Base-by-base conservation (phyloP, 2,329 filamentous ascomycete species). In the Trichoderma citrinoviride region DNA sequence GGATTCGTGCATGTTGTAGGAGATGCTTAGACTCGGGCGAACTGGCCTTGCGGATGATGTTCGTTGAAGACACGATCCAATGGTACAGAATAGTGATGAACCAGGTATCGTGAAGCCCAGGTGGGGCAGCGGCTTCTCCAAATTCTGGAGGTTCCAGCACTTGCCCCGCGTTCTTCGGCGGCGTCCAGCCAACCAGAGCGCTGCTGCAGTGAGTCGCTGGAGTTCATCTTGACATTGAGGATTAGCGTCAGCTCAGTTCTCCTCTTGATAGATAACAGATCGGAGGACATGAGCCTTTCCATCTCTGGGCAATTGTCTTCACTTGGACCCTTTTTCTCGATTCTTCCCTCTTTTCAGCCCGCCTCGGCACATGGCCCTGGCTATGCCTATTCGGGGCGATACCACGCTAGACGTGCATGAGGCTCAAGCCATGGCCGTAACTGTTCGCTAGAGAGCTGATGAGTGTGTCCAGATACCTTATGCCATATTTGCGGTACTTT, bases 371-470 rank as follows among this genome's bases (percentile, higher is more conserved):
- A 58, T 58, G 53, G 44, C 15, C 40, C 8, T 5, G 41, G 50
- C 61, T 7, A 64, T 29, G 21, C 61, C 61, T 6, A 2, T 21
- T 64, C 17, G 33, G 53, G 61, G 61, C 61, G 61, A 57, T 64
- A 64, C 54, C 44, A 21, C 23, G 54, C 61, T 43, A 40, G 8
- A 15, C 33, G 37, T 52, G 61, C 61, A 64, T 64, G 53, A 64
- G 44, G 61, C 53, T 64, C 61, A 47, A 37, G 55, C 43, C 25
- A 49, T 58, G 3, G 55, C 43, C 19, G 43, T n/a, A 6, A n/a
- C 25, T 5, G 55, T 12, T 47, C n/a, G 41, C 25, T 17, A 17
- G 7, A 12, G 29, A 19, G 29, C 3, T 47, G 49, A 19, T n/a
- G n/a, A 33, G 61, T 10, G 23, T 47, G 23, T 33, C 56, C 5